These are phyloP conservation scores for Tubosaeta brunneosetosa DNA, from an alignment of 768 basidiomycete genomes.

Conservation along the genomic window DNA sequence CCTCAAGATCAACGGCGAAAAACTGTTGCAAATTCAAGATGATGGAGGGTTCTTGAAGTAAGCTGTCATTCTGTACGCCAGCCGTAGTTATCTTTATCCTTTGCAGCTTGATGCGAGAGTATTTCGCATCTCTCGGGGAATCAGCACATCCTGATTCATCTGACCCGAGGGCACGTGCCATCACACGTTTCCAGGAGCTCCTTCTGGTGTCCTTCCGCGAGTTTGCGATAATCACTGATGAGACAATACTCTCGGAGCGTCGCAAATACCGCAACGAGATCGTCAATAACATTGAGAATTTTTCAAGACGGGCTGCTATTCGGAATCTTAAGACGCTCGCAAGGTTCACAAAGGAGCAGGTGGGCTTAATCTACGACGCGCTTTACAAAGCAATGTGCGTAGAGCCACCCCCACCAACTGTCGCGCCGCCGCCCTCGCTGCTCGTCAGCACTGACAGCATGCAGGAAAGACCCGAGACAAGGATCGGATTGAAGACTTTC, in stretches of 20 bases:
- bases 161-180: slow-evolving; percentile 87
- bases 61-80: slow-evolving; percentile 13
- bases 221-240: slow-evolving; percentile 94
- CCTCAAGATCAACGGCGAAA: slow-evolving; percentile 95
- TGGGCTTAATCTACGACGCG: slow-evolving; percentile 87
- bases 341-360: slow-evolving; percentile 82
- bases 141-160: slow-evolving; percentile 88
- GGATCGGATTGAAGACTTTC: slow-evolving; percentile 84
- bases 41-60: slow-evolving; percentile 96
- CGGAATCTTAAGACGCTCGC: slow-evolving; percentile 79
- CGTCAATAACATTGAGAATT: slow-evolving; percentile 87
- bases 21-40: slow-evolving; percentile 88
- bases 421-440: slow-evolving; percentile 46
- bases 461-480: slow-evolving; percentile 83
- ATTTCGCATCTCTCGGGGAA: slow-evolving; percentile 89
- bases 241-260: slow-evolving; percentile 84
- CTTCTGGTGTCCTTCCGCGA: slow-evolving; percentile 97
- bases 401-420: slow-evolving; percentile 59
- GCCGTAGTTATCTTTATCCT: not conserved
- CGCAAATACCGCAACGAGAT: slow-evolving; percentile 84
- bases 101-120: slow-evolving; percentile 84
- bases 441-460: slow-evolving; percentile 51
- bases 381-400: slow-evolving; percentile 81
- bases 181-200: slow-evolving; percentile 96
- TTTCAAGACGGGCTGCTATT: slow-evolving; percentile 87